These are phyloP conservation scores for Geotrichum candidum DNA, from an alignment of 1,139 yeast genomes.

Conservation along the genomic window DNA sequence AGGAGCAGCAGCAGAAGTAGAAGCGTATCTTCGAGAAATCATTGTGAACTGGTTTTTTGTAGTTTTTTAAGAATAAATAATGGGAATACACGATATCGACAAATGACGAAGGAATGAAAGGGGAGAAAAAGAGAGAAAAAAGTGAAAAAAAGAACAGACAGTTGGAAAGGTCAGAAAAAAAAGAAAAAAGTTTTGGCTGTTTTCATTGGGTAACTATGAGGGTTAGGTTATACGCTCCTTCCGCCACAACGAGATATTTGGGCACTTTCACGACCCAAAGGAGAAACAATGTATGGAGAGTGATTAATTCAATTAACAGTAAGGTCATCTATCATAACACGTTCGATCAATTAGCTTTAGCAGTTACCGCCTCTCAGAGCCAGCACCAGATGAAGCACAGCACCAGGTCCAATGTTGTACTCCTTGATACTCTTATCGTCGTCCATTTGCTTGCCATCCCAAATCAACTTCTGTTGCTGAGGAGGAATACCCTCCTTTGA, in stretches of 20 bases:
- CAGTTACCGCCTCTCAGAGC: constrained; percentile 77
- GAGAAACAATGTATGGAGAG: neutral
- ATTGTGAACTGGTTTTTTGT: neutral
- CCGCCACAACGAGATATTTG: neutral
- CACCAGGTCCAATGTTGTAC: constrained; percentile 59
- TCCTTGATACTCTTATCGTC: constrained; percentile 66
- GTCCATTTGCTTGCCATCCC: constrained; percentile 83
- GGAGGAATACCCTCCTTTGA: constrained; percentile 98
- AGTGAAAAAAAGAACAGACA: neutral
- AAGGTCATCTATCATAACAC: neutral
- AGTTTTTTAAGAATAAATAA: neutral
- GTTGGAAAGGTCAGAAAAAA: neutral
- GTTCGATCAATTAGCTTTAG: neutral
- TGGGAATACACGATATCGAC: neutral
- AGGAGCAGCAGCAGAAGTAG: constrained; percentile 4
- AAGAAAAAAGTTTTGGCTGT: neutral
- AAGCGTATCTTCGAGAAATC: constrained; percentile 8
- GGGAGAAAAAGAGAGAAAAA: neutral
- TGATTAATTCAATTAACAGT: neutral
- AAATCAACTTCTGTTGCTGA: constrained; percentile 85
- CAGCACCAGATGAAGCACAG: constrained; percentile 80
- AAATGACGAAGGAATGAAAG: neutral
- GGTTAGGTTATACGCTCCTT: neutral
- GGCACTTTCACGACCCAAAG: neutral
- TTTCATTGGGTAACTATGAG: neutral